Evolutionary conservation across 2,329 filamentous ascomycete species (phyloP), one percentile per base, ranked within the genome.

Genomic region (Pestalotiopsis sp.): DNA sequence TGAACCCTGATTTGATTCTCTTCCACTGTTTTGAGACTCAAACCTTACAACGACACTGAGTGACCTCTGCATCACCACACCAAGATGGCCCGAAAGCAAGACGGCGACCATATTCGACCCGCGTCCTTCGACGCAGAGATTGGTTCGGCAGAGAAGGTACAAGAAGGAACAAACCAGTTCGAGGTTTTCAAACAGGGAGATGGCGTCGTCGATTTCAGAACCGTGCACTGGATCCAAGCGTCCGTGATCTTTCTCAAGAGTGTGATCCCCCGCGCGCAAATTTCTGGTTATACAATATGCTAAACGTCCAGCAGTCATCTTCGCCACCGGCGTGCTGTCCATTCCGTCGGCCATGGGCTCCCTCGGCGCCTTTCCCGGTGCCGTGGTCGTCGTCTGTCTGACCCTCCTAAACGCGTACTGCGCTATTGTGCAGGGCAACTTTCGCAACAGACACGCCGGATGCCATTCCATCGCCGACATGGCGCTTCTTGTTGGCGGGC

Each of bases 401-500:
- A 77, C 80, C 66, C 72, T 76, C 25, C 73, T 82, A 25, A 82
- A 82, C 71, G 64, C 67, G 17, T 82, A 82, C 70, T 79, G 78
- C 64, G 80, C 80, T 52, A 79, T 82, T 39, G 66, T 82, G 14
- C 80, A 82, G 67, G 79, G 79, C 64, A 77, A 81, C 72, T 82
- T 82, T 70, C 77, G 81, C 45, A 80, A 81, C 68, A 67, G 70
- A 4, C 80, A 82, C 56, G 76, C 78, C 0, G 79, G 79, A 1
- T 82, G 81, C 63, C 81, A 82, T 67, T 80, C 78, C 45, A 80
- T 80, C 61, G 79, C 85, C 25, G 87, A 90, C 69, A 90, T 91
- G 87, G 87, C 86, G 2, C 75, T 84, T 25, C 79, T 88, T 0
- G 82, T 90, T 1, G 86, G 87, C 2, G 88, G 87, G 0, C 72